Evolutionary conservation across 2,329 filamentous ascomycete species (phyloP).

Genomic region (Paraconiothyrium sp.): DNA sequence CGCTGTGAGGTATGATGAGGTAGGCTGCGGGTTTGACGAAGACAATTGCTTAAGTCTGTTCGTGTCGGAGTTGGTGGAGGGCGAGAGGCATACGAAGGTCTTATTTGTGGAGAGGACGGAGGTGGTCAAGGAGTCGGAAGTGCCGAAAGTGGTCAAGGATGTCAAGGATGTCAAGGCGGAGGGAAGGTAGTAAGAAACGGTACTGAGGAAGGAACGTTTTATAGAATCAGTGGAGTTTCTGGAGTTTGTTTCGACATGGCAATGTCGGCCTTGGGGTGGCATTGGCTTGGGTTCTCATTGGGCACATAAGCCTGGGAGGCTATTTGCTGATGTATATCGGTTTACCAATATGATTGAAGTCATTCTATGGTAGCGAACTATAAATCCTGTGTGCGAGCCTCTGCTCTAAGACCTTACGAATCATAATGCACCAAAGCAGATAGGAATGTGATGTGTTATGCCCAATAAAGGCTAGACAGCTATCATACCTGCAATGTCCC

Average conservation of each 20-base stretch:
- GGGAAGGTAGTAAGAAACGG: not conserved
- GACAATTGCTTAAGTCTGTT: conserved; percentile 9
- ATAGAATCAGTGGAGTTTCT: not conserved
- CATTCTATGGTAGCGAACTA: too few relatives aligned
- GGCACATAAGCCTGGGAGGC: too few relatives aligned
- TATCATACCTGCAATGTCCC: not conserved
- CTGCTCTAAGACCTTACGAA: too few relatives aligned
- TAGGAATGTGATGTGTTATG: too few relatives aligned
- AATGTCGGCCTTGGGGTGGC: not conserved
- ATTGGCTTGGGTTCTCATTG: too few relatives aligned
- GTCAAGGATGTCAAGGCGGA: not conserved
- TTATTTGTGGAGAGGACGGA: conserved; percentile 16
- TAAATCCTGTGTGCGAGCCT: too few relatives aligned
- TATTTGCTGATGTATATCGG: too few relatives aligned
- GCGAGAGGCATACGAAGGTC: not conserved
- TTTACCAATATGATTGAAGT: too few relatives aligned
- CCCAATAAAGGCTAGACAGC: too few relatives aligned
- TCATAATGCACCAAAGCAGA: too few relatives aligned
- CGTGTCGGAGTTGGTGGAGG: conserved; percentile 3
- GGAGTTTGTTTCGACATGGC: not conserved
- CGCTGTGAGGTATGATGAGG: conserved; percentile 12
- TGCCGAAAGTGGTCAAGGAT: not conserved
- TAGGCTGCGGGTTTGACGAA: conserved; percentile 12
- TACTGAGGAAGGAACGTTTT: not conserved
- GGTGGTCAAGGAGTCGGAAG: not conserved